Percentiles rank a stretch among this genome's conserved stretches.
Evolutionary conservation across 2,329 filamentous ascomycete species (phyloP).

Genomic region (Fusarium zealandicum): DNA sequence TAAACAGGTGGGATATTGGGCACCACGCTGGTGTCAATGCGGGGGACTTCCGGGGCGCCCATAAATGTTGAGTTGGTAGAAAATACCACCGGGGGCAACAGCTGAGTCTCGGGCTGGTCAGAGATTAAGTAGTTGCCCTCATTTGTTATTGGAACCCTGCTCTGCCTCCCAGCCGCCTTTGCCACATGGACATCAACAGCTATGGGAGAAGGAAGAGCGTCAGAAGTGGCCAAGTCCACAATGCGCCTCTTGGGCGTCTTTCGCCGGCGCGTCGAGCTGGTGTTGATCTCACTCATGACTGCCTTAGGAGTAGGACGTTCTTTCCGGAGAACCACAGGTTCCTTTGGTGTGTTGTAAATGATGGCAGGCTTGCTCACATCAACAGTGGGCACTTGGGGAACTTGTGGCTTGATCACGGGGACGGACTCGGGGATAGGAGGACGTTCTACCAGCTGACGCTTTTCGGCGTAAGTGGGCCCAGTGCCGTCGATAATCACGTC

Average conservation of each 20-base stretch:
- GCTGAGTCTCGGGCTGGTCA: constrained; percentile 49
- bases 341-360: constrained; percentile 59
- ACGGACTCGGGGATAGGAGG: constrained; percentile 77
- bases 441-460: constrained; percentile 82
- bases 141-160: constrained; percentile 32
- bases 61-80: constrained; percentile 42
- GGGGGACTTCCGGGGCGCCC: constrained; percentile 36
- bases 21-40: constrained; percentile 38
- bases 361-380: constrained; percentile 74
- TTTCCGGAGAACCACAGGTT: constrained; percentile 64
- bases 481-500: constrained; percentile 89
- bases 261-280: constrained; percentile 65
- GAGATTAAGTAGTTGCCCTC: constrained; percentile 56
- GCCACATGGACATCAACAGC: constrained; percentile 41
- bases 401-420: constrained; percentile 76
- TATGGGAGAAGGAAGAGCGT: constrained; percentile 45
- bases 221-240: constrained; percentile 67
- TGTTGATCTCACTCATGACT: constrained; percentile 65
- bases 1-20: constrained; percentile 28
- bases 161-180: constrained; percentile 25
- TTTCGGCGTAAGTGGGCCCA: constrained; percentile 84
- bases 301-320: constrained; percentile 62
- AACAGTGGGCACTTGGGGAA: constrained; percentile 67
- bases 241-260: constrained; percentile 69
- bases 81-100: constrained; percentile 43